phyloP scores from a whole-genome alignment of 345 rosid genomes.

The Moringa oleifera region DNA sequence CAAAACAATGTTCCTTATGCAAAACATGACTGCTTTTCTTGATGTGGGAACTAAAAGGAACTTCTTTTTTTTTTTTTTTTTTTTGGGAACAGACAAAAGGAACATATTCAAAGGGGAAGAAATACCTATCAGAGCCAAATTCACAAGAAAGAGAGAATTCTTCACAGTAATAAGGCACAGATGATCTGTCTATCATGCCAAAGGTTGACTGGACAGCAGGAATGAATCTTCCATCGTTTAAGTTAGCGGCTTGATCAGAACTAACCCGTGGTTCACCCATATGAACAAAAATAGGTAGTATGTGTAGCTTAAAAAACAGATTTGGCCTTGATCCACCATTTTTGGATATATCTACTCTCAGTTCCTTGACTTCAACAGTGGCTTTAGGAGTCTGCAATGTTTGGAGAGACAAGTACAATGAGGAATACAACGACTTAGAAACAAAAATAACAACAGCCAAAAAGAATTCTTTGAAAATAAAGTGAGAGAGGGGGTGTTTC shows the following conservation, averaged over 20 bases:
- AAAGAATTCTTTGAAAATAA: background rate
- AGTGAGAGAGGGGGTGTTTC: background rate
- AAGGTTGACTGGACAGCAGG: constrained; percentile 41
- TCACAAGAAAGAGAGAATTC: constrained; percentile 74
- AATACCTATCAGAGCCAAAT: constrained; percentile 86
- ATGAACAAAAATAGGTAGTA: constrained; percentile 61
- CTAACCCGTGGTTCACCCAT: constrained; percentile 53
- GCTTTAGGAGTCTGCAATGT: constrained; percentile 67
- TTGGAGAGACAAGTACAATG: constrained; percentile 14
- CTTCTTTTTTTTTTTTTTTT: too few species aligned
- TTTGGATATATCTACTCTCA: constrained; percentile 67
- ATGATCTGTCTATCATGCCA: constrained; percentile 45
- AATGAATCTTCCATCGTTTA: constrained; percentile 31
- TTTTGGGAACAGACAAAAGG: background rate
- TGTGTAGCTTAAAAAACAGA: constrained; percentile 59
- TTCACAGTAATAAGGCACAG: constrained; percentile 73
- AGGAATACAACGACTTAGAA: background rate
- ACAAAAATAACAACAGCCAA: background rate
- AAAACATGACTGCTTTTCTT: background rate
- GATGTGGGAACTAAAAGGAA: constrained; percentile 10
- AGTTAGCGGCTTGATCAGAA: constrained; percentile 49
- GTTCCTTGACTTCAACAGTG: constrained; percentile 63
- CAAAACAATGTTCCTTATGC: background rate
- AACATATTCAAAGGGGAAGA: constrained; percentile 4
- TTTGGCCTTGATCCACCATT: constrained; percentile 71